Base-by-base conservation (phyloP, 2,329 filamentous ascomycete species). In the Fusarium euwallaceae region DNA sequence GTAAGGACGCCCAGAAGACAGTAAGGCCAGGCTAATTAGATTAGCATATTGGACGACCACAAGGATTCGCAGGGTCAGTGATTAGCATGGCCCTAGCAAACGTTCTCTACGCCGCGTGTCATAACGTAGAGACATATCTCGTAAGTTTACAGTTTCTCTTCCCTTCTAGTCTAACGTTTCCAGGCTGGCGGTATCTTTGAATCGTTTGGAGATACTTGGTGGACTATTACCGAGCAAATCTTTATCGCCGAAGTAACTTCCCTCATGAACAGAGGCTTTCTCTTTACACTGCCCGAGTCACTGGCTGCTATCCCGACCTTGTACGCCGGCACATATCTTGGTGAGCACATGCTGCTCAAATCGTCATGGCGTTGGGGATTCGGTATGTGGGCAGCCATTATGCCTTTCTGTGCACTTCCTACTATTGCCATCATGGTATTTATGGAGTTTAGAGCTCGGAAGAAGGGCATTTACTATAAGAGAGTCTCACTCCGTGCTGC, bases 121-220 rank as follows among this genome's bases (percentile, higher is more conserved):
- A 39, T 1, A 69, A 75, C 12, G 70, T 75, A 2, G 73, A 73
- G 4, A 76, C 73, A 0, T 75, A 74, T 6, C 36, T 75, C 4
- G 73, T 75, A 68, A 6, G 36, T 32, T 3, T 14, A 1, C 17
- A 4, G 17, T 22, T 24, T 11, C 11, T n/a, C 24, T 4, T 1
- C 8, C 1, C 0, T 2, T 2, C 36, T n/a, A 1, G 11, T 1
- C 71, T 74, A n/a, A 74, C 10, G 0, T 3, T 1, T 1, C 0
- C 1, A 75, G 72, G 73, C 73, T 3, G 73, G 73, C 6, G 71
- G 73, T 6, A 76, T 75, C 2, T 75, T 75, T 4, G 73, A 75
- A 20, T 66, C 69, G 0, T 63, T 75, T 0, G 73, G 73, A 0
- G 70, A 76, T 43, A 66, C 73, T 4, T 71, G 73, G 17, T 75